A percentile compares a stretch with the other conserved stretches of the same genome.
Conservation (phyloP, 352 stramenopile species). For the Lagenidium giganteum region DNA sequence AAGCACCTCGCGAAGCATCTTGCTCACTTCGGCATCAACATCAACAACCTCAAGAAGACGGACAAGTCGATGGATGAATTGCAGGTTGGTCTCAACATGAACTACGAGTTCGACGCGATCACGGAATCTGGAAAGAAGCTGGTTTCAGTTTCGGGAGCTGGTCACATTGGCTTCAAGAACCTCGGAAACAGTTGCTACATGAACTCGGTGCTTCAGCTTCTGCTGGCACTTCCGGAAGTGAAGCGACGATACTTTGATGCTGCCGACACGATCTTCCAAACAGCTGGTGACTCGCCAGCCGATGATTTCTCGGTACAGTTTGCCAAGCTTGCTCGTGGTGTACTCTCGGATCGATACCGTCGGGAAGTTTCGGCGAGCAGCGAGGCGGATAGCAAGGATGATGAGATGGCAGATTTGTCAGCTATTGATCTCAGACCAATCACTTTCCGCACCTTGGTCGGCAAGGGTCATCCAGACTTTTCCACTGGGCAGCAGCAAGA, state of each 20-base stretch:
- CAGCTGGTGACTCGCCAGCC: slow-evolving; percentile 16
- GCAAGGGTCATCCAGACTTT: slow-evolving; percentile 95
- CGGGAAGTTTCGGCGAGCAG: slow-evolving; percentile 17
- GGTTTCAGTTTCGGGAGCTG: slow-evolving; percentile 84
- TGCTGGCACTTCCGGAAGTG: slow-evolving; percentile 83
- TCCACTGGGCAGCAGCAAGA: slow-evolving; percentile 97
- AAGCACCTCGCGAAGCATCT: slow-evolving; percentile 93
- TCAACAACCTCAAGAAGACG: slow-evolving; percentile 94
- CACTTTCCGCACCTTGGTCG: slow-evolving; percentile 95
- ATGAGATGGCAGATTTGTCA: slow-evolving; percentile 16
- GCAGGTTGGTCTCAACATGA: slow-evolving; percentile 96
- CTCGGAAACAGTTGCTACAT: slow-evolving; percentile 99
- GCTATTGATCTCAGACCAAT: slow-evolving; percentile 59
- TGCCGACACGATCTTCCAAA: slow-evolving; percentile 51
- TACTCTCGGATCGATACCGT: slow-evolving; percentile 86
- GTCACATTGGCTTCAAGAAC: slow-evolving; percentile 97
- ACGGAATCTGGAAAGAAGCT: slow-evolving; percentile 96
- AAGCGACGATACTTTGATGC: slow-evolving; percentile 65
- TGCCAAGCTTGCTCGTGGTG: slow-evolving; percentile 86
- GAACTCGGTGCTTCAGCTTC: slow-evolving; percentile 96
- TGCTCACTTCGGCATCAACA: slow-evolving; percentile 94
- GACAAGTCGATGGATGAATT: slow-evolving; percentile 99
- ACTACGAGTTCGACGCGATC: slow-evolving; percentile 97
- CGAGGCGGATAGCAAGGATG: slow-evolving; percentile 11
- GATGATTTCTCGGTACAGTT: slow-evolving; percentile 91